Base-by-base conservation (phyloP, 495 filamentous ascomycete species). In the Annulohypoxylon nitens region DNA sequence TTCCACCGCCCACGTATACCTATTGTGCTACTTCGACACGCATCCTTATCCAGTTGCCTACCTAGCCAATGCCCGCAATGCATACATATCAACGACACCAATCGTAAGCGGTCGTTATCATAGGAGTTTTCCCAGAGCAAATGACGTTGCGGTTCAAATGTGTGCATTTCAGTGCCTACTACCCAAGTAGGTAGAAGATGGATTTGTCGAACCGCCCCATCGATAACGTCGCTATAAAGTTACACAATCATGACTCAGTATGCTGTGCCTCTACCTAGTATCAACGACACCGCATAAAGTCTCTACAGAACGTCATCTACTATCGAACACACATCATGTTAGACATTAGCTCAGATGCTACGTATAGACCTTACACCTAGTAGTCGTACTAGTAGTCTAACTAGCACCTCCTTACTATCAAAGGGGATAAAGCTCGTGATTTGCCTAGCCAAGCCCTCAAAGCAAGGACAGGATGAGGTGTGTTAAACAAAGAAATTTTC, bases 1-100 rank as follows among this genome's bases (percentile, higher is more conserved):
- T 37, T 47, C 30, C 57, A 62, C 51, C 57, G 41, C 55, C 34
- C 18, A 12, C 47, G 58, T 73, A 34, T 60, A 41, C 26, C 63
- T 41, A 30, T 33, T 41, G 71, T 74, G 9, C 37, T 10, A 60
- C 67, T 37, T 43, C 1, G 16, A 54, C 67, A 57, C 50, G 55
- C 62, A 67, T 66, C 11, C 43, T 18, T 14, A 25, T 26, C 58
- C 33, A 55, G 57, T 67, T 50, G 53, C 43, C 30, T 30, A 30
- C 30, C 3, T 30, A 30, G 3, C 30, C 5, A 30, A 30, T 30
- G 3, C 30, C 30, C 30, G 39, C 63, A 20, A 51, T 37, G 47
- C 58, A 7, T 25, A 33, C 1, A n/a, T 33, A 59, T 20, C 8
- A 11, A 50, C 16, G 0, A 30, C 7, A 12, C 39, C n/a, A 48